These are phyloP conservation scores for Drosera spatulata DNA, from an alignment of 179 eudicot species.

Conservation along the genomic window DNA sequence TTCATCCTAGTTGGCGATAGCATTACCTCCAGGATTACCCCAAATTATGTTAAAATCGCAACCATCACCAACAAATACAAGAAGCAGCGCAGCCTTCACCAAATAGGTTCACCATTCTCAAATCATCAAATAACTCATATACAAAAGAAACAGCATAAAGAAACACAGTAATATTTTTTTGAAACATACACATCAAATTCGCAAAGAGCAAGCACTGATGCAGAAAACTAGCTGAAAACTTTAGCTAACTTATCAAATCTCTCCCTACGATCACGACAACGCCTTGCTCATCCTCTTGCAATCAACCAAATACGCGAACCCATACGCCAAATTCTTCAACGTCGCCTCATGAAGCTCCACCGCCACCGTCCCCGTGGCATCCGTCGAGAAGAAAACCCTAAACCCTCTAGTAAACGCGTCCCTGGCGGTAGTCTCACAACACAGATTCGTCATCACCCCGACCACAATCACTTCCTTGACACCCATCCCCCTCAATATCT, in stretches of 20 bases:
- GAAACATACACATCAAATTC: no score
- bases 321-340: conserved; percentile 66
- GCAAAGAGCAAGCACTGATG: no score
- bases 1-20: no score
- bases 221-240: no score
- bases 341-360: conserved; percentile 65
- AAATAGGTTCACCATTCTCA: no score
- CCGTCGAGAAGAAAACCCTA: conserved; percentile 71
- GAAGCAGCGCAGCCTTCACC: no score
- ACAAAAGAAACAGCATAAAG: no score
- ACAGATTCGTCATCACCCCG: conserved; percentile 80
- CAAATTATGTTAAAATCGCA: no score
- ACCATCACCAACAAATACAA: no score
- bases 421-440: conserved; percentile 84
- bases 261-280: conserved; percentile 6
- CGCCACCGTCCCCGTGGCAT: conserved; percentile 64
- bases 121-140: no score
- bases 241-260: not conserved
- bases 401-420: conserved; percentile 81
- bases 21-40: no score
- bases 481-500: conserved; percentile 47
- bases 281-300: conserved; percentile 32
- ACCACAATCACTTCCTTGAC: conserved; percentile 66
- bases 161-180: no score
- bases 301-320: conserved; percentile 81